Evolutionary conservation across 2,329 filamentous ascomycete species (phyloP).

Genomic region (Talaromyces amestolkiae): DNA sequence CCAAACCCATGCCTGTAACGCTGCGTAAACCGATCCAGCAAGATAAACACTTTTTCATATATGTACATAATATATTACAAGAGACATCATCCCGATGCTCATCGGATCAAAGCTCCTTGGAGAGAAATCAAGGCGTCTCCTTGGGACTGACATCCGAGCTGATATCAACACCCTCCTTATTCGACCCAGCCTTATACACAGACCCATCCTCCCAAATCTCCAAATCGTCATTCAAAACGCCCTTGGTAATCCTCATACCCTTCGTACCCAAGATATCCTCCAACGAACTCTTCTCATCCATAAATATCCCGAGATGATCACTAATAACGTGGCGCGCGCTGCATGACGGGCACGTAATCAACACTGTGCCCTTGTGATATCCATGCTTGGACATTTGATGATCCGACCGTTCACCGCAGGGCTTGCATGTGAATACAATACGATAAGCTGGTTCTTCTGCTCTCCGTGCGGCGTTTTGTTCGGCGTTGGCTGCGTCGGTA

Average conservation of each 20-base stretch:
- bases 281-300: constrained; percentile 41
- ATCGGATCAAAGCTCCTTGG: not conserved
- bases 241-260: constrained; percentile 73
- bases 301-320: constrained; percentile 72
- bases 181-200: constrained; percentile 30
- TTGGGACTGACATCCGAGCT: constrained; percentile 6
- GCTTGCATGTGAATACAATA: constrained; percentile 88
- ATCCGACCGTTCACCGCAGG: constrained; percentile 74
- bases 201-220: constrained; percentile 84
- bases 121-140: constrained; percentile 3
- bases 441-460: constrained; percentile 69
- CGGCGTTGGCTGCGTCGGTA: constrained; percentile 34
- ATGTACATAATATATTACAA: constrained; percentile 4
- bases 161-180: constrained; percentile 23
- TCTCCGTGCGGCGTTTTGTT: constrained; percentile 37
- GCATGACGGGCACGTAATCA: constrained; percentile 85
- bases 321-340: constrained; percentile 86
- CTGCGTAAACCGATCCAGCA: not conserved
- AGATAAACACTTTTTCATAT: not conserved
- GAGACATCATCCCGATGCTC: not conserved
- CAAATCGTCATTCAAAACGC: constrained; percentile 75
- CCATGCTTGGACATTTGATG: constrained; percentile 91
- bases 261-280: constrained; percentile 43
- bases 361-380: constrained; percentile 84
- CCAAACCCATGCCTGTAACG: not conserved